Percentiles rank a stretch among this genome's conserved stretches.
Conservation (phyloP, 148 eudicot genomes). For the Cornus kousa region DNA sequence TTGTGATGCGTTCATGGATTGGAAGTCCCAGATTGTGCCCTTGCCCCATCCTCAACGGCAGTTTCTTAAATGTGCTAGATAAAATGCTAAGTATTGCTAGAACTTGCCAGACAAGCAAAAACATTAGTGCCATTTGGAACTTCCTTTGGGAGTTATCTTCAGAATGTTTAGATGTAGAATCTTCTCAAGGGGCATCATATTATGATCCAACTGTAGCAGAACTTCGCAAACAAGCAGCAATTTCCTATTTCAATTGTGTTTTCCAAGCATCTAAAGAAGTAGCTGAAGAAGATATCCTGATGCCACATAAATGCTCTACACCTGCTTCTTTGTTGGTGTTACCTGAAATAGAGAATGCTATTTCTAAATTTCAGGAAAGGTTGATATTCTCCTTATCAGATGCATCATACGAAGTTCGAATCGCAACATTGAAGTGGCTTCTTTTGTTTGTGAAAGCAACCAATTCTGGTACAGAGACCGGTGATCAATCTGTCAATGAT, state of each 20-base stretch:
- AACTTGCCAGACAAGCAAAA: conserved; percentile 42
- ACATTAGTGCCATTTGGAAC: conserved; percentile 38
- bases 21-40: conserved; percentile 61
- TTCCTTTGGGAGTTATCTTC: conserved; percentile 67
- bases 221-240: conserved; percentile 82
- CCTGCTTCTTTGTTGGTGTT: conserved; percentile 19
- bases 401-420: conserved; percentile 86
- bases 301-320: conserved; percentile 21
- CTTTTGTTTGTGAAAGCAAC: conserved; percentile 50
- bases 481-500: conserved; percentile 24
- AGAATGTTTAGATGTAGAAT: conserved; percentile 56
- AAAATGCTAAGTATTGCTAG: conserved; percentile 76
- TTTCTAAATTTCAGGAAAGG: conserved; percentile 39
- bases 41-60: conserved; percentile 66
- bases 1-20: conserved; percentile 67
- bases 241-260: conserved; percentile 70
- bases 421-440: conserved; percentile 89
- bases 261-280: conserved; percentile 47
- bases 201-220: conserved; percentile 76
- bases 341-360: conserved; percentile 31
- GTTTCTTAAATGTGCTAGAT: conserved; percentile 67
- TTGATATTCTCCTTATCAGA: conserved; percentile 62
- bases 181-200: conserved; percentile 30
- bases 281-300: conserved; percentile 37
- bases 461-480: conserved; percentile 23